Conservation (phyloP, 352 stramenopile species). For the Peronosclerospora sorghi region DNA sequence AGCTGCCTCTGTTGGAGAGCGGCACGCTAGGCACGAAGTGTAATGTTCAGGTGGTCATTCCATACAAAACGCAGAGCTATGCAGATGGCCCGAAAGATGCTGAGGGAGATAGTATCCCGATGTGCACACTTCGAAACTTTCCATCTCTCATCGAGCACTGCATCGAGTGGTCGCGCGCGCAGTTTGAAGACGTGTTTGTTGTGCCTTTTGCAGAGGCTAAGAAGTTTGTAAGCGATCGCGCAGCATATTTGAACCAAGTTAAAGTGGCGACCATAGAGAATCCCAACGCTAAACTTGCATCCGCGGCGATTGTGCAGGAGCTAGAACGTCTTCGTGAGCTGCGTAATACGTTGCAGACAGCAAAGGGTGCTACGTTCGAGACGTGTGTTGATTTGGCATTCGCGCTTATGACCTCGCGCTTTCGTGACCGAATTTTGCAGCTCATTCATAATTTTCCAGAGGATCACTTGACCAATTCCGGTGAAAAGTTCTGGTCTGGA, state of each 20-base stretch:
- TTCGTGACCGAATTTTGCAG: slow-evolving; percentile 85
- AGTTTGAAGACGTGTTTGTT: slow-evolving; percentile 82
- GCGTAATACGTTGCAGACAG: slow-evolving; percentile 40
- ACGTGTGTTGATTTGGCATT: slow-evolving; percentile 62
- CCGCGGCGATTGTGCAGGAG: slow-evolving; percentile 60
- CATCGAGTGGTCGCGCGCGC: slow-evolving; percentile 95
- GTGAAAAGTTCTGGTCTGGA: slow-evolving; percentile 78
- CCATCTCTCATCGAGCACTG: slow-evolving; percentile 93
- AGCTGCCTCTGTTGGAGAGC: slow-evolving; percentile 93
- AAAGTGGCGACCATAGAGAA: slow-evolving; percentile 61
- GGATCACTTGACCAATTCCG: slow-evolving; percentile 72
- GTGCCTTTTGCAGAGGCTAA: slow-evolving; percentile 72
- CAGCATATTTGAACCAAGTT: slow-evolving; percentile 66
- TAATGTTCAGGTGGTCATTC: slow-evolving; percentile 89
- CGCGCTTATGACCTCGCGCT: slow-evolving; percentile 64
- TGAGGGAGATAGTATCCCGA: slow-evolving; percentile 96
- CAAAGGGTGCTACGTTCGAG: slow-evolving; percentile 48
- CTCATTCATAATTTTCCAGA: slow-evolving; percentile 78
- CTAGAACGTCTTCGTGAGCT: slow-evolving; percentile 55
- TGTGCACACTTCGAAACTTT: slow-evolving; percentile 99
- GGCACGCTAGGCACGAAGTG: slow-evolving; percentile 98
- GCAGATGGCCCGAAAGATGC: slow-evolving; percentile 91
- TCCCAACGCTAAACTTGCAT: slow-evolving; percentile 53
- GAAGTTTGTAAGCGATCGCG: slow-evolving; percentile 72
- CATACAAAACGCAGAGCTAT: slow-evolving; percentile 90